Evolutionary conservation across 2,329 filamentous ascomycete genomes (phyloP).

Genomic region (Xylaria sp.): DNA sequence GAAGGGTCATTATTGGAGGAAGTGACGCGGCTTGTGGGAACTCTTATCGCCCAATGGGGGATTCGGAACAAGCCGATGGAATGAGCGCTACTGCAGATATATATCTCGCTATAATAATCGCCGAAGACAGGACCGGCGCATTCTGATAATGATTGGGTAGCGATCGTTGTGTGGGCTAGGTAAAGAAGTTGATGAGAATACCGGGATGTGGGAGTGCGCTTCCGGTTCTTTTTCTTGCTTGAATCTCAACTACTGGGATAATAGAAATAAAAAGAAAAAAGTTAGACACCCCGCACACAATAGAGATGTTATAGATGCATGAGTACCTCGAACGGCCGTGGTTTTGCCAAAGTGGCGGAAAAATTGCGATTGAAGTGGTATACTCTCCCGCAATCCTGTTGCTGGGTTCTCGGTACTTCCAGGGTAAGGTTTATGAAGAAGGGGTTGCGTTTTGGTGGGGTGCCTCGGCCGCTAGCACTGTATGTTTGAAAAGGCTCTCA

Average conservation of each 20-base stretch:
- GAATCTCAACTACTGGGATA: too few species aligned
- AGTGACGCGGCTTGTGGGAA: not conserved
- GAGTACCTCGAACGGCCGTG: not conserved
- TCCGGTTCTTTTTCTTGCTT: not conserved
- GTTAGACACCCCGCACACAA: not conserved
- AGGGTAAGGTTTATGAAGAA: not conserved
- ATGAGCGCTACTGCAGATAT: not conserved
- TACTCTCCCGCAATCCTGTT: too few species aligned
- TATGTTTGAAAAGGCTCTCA: not conserved
- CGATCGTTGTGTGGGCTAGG: not conserved
- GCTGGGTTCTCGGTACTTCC: too few species aligned
- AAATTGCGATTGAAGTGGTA: not conserved
- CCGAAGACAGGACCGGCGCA: not conserved
- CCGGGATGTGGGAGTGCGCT: slow-evolving; percentile 13
- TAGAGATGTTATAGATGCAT: not conserved
- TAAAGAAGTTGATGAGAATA: not conserved
- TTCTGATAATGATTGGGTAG: not conserved
- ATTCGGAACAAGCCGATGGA: not conserved
- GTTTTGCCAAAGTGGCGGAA: too few species aligned
- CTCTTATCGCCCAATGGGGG: slow-evolving; percentile 26
- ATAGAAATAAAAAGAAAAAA: too few species aligned
- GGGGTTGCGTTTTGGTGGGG: not conserved
- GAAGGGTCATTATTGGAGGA: slow-evolving; percentile 1
- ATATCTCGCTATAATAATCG: not conserved
- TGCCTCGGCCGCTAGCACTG: not conserved